Base-by-base conservation (phyloP, 495 filamentous ascomycete species). In the Penicillium longicatenatum region DNA sequence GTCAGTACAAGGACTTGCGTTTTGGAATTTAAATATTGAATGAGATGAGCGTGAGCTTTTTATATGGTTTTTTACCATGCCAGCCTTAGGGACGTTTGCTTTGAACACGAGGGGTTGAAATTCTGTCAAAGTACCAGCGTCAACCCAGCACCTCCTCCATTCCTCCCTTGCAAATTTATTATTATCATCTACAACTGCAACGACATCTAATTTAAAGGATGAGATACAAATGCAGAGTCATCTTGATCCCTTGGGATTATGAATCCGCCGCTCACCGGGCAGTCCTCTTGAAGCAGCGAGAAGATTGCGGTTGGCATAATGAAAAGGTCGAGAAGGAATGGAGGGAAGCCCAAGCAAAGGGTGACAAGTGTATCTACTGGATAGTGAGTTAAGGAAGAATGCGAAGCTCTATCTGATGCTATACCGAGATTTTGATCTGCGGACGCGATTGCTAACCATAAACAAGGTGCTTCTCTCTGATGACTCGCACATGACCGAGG, bases 291-390 rank as follows among this genome's bases (percentile, higher is more conserved):
- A 53, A 46, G 17, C 67, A 70, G 30, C 60, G 67, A 39, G 58
- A 57, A 14, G 62, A 68, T 44, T 70, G 67, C 11, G 19, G 35
- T 6, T 70, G 67, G 67, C 16, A 70, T 22, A 37, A 59, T 17
- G 62, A 70, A 1, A 60, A 61, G 24, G 65, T 70, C 4, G 54
- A 66, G 11, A 29, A 35, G 2, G 30, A 55, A 48, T 70, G 67
- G 65, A 53, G 31, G 44, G 46, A 59, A 6, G 21, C 46, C 9
- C 67, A 70, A 51, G 37, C 47, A 1, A 52, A 46, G 29, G 67
- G 67, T 29, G 39, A 50, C 6, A 70, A 68, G 20, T 68, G 65
- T 51, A 66, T 70, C 14, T 68, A 63, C 47, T 70, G 67, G 67
- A 70, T 70, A 58, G 67, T 70, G 24, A 62, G 67, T 61, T 17